These are phyloP conservation scores for Cicer cuneatum DNA, from an alignment of 306 rosid genomes.

Conservation along the genomic window DNA sequence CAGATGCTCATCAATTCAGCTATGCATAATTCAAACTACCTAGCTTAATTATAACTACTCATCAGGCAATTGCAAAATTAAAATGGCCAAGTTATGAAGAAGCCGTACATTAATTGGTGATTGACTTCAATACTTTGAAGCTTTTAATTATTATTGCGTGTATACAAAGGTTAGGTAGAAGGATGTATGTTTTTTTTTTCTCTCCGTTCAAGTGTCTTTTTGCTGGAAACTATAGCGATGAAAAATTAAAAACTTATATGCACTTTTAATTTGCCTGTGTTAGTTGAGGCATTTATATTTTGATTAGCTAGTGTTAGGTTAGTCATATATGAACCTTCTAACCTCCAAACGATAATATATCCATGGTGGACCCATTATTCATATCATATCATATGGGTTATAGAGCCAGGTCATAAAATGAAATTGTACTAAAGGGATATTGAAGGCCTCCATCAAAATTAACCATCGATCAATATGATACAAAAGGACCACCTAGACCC, in stretches of 20 bases:
- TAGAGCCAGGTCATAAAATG: no score
- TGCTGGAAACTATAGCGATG: no score
- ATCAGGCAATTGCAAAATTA: background rate
- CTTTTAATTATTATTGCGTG: constrained; percentile 5
- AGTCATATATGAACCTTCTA: constrained; percentile 4
- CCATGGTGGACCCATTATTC: constrained; percentile 33
- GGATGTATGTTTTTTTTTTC: no score
- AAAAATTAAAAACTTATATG: no score
- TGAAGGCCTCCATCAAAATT: constrained; percentile 25
- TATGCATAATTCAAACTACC: no score
- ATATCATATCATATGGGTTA: background rate
- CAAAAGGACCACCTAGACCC: constrained; percentile 34
- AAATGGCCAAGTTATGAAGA: constrained; percentile 30
- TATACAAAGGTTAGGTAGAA: background rate
- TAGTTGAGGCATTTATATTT: no score
- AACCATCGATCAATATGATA: constrained; percentile 44
- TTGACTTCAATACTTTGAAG: background rate
- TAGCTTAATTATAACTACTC: background rate
- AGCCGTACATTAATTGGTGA: constrained; percentile 37
- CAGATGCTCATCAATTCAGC: no score
- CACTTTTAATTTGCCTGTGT: no score
- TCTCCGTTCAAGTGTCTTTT: no score
- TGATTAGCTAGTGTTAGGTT: background rate
- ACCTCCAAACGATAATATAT: constrained; percentile 1
- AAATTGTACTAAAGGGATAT: constrained; percentile 39